Percentiles rank a stretch among this genome's conserved stretches.
phyloP scores from a whole-genome alignment of 164 flowering plant genomes.

The Aristolochia californica region DNA sequence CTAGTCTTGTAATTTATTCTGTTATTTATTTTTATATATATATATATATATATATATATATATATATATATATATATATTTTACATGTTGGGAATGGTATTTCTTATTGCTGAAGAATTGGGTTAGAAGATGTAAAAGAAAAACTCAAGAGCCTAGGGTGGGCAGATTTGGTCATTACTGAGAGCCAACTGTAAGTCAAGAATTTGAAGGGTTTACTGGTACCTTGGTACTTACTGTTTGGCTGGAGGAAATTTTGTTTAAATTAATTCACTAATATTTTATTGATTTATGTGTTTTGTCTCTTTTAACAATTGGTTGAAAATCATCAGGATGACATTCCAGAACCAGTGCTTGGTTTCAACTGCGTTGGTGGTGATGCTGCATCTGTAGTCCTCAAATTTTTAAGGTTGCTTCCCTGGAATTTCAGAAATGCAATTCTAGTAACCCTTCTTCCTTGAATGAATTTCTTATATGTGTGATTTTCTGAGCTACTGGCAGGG shows the following conservation, averaged over 20 bases:
- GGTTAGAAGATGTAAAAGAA: constrained; percentile 68
- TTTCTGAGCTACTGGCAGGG: constrained; percentile 43
- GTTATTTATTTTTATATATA: background rate
- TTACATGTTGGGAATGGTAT: background rate
- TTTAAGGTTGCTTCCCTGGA: constrained; percentile 40
- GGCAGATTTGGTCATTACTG: constrained; percentile 77
- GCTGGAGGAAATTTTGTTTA: background rate
- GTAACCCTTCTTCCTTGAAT: constrained; percentile 36
- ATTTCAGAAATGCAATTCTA: background rate
- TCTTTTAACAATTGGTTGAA: constrained; percentile 19
- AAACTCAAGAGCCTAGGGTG: constrained; percentile 68
- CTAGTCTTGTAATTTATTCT: no score
- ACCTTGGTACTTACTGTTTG: constrained; percentile 6
- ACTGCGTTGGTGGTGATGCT: constrained; percentile 90
- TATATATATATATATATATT: background rate
- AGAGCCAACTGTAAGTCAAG: constrained; percentile 66
- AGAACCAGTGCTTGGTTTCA: constrained; percentile 82
- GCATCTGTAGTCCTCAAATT: constrained; percentile 81
- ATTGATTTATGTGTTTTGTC: background rate
- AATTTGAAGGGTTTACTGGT: constrained; percentile 78
- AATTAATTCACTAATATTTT: background rate
- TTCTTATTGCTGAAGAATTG: constrained; percentile 33
- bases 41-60: no score
- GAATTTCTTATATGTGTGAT: constrained; percentile 3
- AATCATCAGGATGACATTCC: constrained; percentile 44